Base-by-base conservation (phyloP, 768 basidiomycete species). In the Hydnomerulius pinastri region DNA sequence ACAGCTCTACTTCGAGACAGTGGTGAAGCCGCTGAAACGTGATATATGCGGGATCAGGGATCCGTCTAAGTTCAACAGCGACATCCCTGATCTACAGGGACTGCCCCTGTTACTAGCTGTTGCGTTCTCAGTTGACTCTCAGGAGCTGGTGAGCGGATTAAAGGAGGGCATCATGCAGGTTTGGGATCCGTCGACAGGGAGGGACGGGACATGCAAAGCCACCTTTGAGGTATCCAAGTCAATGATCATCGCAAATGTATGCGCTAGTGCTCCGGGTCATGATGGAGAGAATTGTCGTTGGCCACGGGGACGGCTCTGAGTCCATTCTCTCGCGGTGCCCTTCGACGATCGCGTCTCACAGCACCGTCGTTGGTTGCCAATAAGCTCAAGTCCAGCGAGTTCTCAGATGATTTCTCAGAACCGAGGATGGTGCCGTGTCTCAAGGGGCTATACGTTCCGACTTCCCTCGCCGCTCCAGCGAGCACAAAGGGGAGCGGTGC, bases 221-320 rank as follows among this genome's bases (percentile, higher is more conserved):
- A 48, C 32, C n/a, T 40, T 57, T 3, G 48, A 8, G 1, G 36
- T 0, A 1, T 42, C 48, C 23, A 40, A 54, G 2, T 51, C 51
- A 2, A 30, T 4, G 37, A 64, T 65, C 25, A 65, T 56, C 12
- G 49, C 61, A 21, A 43, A 66, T 18, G 53, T 47, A n/a, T 56
- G 43, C 24, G 29, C 39, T 13, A 9, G 13, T 27, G 33, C 47
- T 43, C 30, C 27, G 18, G 36, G 43, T 17, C n/a, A n/a, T n/a
- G n/a, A 43, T 15, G 5, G 24, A 28, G 15, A 40, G 29, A 25
- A 23, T 62, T 8, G 50, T 47, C n/a, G 49, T 61, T 36, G 61
- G 60, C 4, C 50, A 57, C 23, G 48, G 57, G 32, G 63, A 64
- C 32, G 54, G 56, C n/a, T 59, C n/a, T n/a, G n/a, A n/a, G n/a